These are phyloP conservation scores for Xylaria flabelliformis DNA, from an alignment of 495 filamentous ascomycete species.

Conservation along the genomic window DNA sequence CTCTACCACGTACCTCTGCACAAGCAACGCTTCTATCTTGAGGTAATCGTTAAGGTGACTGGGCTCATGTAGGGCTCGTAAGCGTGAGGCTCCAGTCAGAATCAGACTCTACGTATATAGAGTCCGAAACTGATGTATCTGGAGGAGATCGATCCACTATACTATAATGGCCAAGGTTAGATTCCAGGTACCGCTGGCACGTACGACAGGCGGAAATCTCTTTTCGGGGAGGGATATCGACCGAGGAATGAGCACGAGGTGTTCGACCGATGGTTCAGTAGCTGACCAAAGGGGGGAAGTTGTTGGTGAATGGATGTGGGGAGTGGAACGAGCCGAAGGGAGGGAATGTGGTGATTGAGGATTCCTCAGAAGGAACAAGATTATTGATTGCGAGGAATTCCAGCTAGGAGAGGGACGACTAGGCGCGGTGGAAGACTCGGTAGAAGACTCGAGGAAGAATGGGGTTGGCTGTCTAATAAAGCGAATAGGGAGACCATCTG, in stretches of 20 bases:
- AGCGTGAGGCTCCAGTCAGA: slow-evolving; percentile 43
- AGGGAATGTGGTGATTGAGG: slow-evolving; percentile 39
- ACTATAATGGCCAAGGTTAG: slow-evolving; percentile 41
- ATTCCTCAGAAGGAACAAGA: slow-evolving; percentile 36
- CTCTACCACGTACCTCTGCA: slow-evolving; percentile 41
- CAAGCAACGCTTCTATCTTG: slow-evolving; percentile 41
- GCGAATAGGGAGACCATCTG: slow-evolving; percentile 30
- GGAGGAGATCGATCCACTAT: slow-evolving; percentile 35
- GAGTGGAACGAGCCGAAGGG: slow-evolving; percentile 31
- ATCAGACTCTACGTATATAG: slow-evolving; percentile 38
- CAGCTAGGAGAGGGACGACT: slow-evolving; percentile 35
- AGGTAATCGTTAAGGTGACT: slow-evolving; percentile 42
- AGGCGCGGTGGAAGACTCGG: slow-evolving; percentile 36
- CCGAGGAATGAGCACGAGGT: slow-evolving; percentile 51
- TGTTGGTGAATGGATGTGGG: slow-evolving; percentile 21
- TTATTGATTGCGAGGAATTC: slow-evolving; percentile 39
- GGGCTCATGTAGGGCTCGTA: slow-evolving; percentile 41
- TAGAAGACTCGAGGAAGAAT: slow-evolving; percentile 38
- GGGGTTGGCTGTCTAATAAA: slow-evolving; percentile 31
- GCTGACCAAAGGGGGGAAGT: slow-evolving; percentile 34
- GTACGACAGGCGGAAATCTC: slow-evolving; percentile 45
- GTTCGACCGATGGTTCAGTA: slow-evolving; percentile 49
- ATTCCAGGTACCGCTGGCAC: slow-evolving; percentile 43
- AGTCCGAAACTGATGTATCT: slow-evolving; percentile 42
- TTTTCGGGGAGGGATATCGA: slow-evolving; percentile 51